Percentiles rank a stretch among this genome's conserved stretches.
Evolutionary conservation across 306 rosid species (phyloP).

Genomic region (Boehmeria nivea): DNA sequence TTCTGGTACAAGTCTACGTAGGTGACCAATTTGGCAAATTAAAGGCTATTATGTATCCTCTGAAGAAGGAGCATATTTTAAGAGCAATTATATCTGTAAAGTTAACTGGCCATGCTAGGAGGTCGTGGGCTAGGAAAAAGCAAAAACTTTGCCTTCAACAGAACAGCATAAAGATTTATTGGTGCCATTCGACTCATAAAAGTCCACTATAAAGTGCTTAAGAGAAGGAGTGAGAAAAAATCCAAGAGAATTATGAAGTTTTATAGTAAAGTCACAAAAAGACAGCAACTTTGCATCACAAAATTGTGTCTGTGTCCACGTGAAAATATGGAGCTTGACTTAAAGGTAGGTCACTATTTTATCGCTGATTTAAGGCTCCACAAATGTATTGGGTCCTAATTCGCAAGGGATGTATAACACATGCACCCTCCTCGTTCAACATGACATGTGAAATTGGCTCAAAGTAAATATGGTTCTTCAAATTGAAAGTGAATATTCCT

Average conservation of each 20-base stretch:
- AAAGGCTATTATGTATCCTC: not conserved
- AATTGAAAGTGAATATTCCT: conserved; percentile 1
- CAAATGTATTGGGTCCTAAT: conserved; percentile 7
- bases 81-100: not conserved
- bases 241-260: conserved; percentile 4
- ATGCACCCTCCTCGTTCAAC: not conserved
- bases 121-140: not conserved
- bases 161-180: not conserved
- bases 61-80: not conserved
- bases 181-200: not conserved
- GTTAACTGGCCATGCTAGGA: not conserved
- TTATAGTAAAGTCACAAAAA: not conserved
- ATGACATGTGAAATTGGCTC: conserved; percentile 14
- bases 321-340: conserved; percentile 4
- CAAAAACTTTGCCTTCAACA: not conserved
- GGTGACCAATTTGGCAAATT: not conserved
- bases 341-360: conserved; percentile 8
- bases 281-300: not conserved
- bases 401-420: not conserved
- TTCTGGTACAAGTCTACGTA: not conserved
- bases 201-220: not conserved
- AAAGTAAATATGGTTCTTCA: not conserved
- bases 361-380: conserved; percentile 3
- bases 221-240: not conserved
- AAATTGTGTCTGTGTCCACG: conserved; percentile 3